Evolutionary conservation across 345 rosid species (phyloP).

Genomic region (Jatropha curcas): DNA sequence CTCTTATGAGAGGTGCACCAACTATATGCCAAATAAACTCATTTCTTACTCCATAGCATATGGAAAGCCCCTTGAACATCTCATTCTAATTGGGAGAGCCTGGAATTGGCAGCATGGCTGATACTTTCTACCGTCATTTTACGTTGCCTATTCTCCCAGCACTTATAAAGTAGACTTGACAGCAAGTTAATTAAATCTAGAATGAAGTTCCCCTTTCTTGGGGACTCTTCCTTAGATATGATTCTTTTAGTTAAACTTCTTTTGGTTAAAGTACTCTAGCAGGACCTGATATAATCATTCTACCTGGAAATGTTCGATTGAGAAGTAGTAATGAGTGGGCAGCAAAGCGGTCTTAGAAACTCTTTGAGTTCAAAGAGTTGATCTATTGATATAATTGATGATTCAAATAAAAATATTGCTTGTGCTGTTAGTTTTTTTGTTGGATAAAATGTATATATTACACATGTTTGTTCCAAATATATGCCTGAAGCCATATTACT

Average conservation of each 20-base stretch:
- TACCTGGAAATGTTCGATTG: neutral
- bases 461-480: neutral
- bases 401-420: neutral
- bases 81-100: neutral
- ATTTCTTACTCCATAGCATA: too few relatives aligned
- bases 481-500: neutral
- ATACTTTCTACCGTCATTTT: neutral
- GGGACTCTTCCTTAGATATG: neutral
- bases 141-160: neutral
- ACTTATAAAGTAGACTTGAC: neutral
- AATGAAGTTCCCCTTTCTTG: neutral
- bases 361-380: neutral
- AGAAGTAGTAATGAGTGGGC: neutral
- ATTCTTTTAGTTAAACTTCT: neutral
- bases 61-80: neutral
- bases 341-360: neutral
- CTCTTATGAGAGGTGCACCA: neutral
- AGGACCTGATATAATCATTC: neutral
- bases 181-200: neutral
- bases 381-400: neutral
- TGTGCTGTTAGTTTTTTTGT: neutral
- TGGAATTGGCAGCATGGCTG: neutral
- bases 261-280: neutral
- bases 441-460: neutral
- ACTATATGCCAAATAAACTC: neutral